Base-by-base conservation (phyloP, 441 rosid genomes). In the Isatis lusitanica region DNA sequence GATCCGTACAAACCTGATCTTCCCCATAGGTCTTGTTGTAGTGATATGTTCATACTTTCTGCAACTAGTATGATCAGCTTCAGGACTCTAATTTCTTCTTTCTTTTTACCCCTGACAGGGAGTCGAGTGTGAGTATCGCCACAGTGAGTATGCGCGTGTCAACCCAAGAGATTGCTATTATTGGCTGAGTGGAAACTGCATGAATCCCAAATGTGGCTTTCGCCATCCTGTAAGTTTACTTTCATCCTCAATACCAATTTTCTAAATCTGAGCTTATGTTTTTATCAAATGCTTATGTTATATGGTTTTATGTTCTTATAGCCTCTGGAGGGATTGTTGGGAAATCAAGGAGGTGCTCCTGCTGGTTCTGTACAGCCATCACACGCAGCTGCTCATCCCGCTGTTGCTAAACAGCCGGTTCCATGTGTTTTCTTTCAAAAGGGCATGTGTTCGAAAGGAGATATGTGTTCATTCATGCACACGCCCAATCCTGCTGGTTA, bases 91-190 rank as follows among this genome's bases (percentile, higher is more conserved):
- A 65, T 66, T 51, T 69, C 26, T 48, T 75, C 31, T 33, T 63
- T 7, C 12, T 35, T 44, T 61, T 1, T 6, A 12, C 3, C 17
- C 24, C 56, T 28, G 9, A 65, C 85, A 95, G 99, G 99, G 98
- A 77, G 80, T 76, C 51, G 99, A 95, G 65, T 92, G 99, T 47
- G 99, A 95, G 85, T 95, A 95, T 81, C 98, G 99, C 11, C 98
- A 95, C 65, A 95, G 99, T 72, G 99, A 95, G 77, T 88, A 84
- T 81, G 99, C 98, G 33, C 86, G 99, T 74, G 76, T 92, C 11
- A 95, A 95, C 55, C 99, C 99, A 21, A 86, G 98, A 78, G 98
- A 92, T 83, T 95, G 99, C 80, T 95, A 83, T 79, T 95, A 60
- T 66, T 95, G 99, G 99, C 75, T 95, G 92, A 89, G 83, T 79